Base-by-base conservation (phyloP, 2,329 filamentous ascomycete genomes). In the Pseudogymnoascus sp. region DNA sequence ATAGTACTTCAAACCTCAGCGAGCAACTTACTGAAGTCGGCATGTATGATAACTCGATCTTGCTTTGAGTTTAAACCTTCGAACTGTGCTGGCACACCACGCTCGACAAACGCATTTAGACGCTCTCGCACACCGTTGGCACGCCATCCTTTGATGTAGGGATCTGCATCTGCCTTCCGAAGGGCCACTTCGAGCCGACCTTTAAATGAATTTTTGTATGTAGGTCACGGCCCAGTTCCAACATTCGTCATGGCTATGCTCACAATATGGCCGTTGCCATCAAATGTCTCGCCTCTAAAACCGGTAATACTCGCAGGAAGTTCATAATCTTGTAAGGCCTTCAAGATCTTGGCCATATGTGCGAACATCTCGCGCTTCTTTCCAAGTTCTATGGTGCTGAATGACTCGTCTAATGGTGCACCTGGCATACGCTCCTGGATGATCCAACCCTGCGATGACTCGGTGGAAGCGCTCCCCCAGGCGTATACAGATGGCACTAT, bases 371-470 rank as follows among this genome's bases (percentile, higher is more conserved):
- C 38, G 23, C 65, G 67, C 65, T 73, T 72, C 40, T 72, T 44
- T 23, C 61, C 62, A 4, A 68, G 50, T 42, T 61, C 23, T 70
- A 74, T 71, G 19, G 37, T 64, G 13, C 44, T 37, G 35, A 73
- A 72, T 37, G 60, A 60, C 33, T 70, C 65, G 42, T 66, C 65
- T 7, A 74, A 50, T 10, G 67, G 62, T 21, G 61, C 29, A 11
- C 74, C 72, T 29, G 72, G 69, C 73, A 75, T 75, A 5, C 68
- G 56, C 50, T 75, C 66, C 64, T 74, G 68, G 26, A 76, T 59
- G 62, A 74, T 75, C 66, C 70, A 73, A 59, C 69, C 67, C 59
- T 68, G 68, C 50, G 66, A 67, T 11, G 44, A 10, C 42, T 66
- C 31, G 26, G 38, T 35, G 1, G 67, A 64, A 42, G 70, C 70